Evolutionary conservation across 2,329 filamentous ascomycete genomes (phyloP).

Genomic region (Chalaropsis ovoidea): DNA sequence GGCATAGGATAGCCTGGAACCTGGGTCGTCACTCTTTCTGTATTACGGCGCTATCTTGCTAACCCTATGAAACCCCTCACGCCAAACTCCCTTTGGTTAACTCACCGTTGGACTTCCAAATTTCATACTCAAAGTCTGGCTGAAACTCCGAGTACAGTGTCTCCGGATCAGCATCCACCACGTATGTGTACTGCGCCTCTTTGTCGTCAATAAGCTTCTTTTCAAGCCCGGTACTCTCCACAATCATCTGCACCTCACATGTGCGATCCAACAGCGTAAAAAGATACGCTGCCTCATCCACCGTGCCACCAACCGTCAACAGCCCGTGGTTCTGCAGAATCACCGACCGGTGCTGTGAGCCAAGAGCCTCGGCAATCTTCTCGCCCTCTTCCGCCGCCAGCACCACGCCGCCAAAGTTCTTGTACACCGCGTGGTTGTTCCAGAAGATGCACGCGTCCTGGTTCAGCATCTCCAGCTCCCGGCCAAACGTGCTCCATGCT

Average conservation of each 20-base stretch:
- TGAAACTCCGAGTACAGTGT: constrained; percentile 33
- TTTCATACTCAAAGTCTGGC: constrained; percentile 33
- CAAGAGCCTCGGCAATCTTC: constrained; percentile 48
- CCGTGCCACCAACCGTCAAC: constrained; percentile 52
- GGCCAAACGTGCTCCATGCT: constrained; percentile 51
- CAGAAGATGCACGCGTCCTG: constrained; percentile 51
- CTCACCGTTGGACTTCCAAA: constrained; percentile 31
- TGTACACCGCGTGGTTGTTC: constrained; percentile 48
- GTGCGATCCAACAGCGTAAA: constrained; percentile 39
- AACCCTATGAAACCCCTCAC: neutral
- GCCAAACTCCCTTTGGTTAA: constrained; percentile 20
- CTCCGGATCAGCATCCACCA: constrained; percentile 31
- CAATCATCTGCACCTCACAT: constrained; percentile 33
- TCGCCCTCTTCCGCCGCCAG: constrained; percentile 51
- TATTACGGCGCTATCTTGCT: constrained; percentile 6
- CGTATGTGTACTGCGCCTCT: constrained; percentile 35
- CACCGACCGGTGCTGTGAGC: constrained; percentile 40
- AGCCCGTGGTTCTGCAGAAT: constrained; percentile 57
- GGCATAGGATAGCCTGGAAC: neutral
- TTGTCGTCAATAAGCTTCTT: constrained; percentile 33
- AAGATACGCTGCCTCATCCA: constrained; percentile 57
- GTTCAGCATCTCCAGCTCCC: constrained; percentile 51
- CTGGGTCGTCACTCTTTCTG: neutral
- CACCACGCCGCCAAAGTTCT: constrained; percentile 53
- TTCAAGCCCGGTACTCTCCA: constrained; percentile 29